Evolutionary conservation across 306 rosid species (phyloP).

Genomic region (Quercus variabilis): DNA sequence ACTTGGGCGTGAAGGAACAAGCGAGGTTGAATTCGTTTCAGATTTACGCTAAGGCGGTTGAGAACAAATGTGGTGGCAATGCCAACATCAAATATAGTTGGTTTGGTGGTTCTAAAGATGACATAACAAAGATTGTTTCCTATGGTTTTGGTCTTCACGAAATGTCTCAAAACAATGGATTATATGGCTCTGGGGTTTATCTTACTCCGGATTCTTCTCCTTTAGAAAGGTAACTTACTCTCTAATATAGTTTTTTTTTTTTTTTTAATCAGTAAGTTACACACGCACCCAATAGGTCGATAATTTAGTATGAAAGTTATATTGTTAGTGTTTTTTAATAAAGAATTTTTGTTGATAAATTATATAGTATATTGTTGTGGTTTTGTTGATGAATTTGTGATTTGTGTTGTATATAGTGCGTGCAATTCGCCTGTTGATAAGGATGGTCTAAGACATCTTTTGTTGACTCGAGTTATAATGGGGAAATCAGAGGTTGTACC

Average conservation of each 20-base stretch:
- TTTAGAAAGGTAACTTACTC: constrained; percentile 41
- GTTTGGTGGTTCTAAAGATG: constrained; percentile 54
- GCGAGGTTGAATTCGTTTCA: constrained; percentile 64
- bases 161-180: constrained; percentile 18
- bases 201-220: constrained; percentile 65
- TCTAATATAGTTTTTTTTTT: background rate
- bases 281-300: too few relatives aligned
- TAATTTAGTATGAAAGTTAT: too few relatives aligned
- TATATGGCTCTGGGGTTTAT: constrained; percentile 43
- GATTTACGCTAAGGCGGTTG: constrained; percentile 50
- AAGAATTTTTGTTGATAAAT: background rate
- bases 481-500: constrained; percentile 65
- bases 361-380: background rate
- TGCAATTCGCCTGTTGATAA: constrained; percentile 38
- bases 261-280: background rate
- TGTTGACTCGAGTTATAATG: constrained; percentile 77
- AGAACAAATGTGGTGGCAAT: constrained; percentile 41
- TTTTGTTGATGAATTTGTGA: background rate
- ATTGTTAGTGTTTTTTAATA: too few relatives aligned
- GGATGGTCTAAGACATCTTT: constrained; percentile 59
- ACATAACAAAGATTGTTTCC: constrained; percentile 41
- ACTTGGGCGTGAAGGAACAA: constrained; percentile 27
- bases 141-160: constrained; percentile 61
- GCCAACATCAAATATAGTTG: constrained; percentile 70
- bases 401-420: constrained; percentile 35